A percentile compares a stretch with the other conserved stretches of the same genome.
Evolutionary conservation across 2,329 filamentous ascomycete genomes (phyloP).

Genomic region (Penicillium rolfsii): DNA sequence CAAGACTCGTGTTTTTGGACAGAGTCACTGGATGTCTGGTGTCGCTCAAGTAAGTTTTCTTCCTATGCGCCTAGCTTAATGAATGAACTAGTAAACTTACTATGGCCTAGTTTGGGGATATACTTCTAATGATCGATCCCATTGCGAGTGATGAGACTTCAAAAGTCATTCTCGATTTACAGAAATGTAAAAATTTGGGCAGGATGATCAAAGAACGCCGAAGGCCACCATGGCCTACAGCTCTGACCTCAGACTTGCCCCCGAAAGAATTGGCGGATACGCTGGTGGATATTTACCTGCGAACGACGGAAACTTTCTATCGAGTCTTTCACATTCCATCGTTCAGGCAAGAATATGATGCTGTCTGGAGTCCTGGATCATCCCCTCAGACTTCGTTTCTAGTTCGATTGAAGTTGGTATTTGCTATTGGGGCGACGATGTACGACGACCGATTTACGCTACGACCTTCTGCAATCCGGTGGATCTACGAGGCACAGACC

Average conservation of each 20-base stretch:
- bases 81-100: background rate
- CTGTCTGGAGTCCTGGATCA: constrained; percentile 48
- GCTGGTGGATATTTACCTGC: constrained; percentile 59
- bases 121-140: constrained; percentile 52
- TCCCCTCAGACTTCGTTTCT: constrained; percentile 51
- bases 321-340: constrained; percentile 61
- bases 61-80: background rate
- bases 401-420: constrained; percentile 60
- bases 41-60: constrained; percentile 31
- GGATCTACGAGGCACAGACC: constrained; percentile 61
- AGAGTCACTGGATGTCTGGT: constrained; percentile 60
- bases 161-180: constrained; percentile 42
- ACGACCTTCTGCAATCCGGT: constrained; percentile 53
- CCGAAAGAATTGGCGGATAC: constrained; percentile 48
- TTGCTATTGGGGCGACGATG: constrained; percentile 59
- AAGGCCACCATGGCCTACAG: constrained; percentile 53
- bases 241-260: constrained; percentile 51
- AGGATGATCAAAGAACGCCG: constrained; percentile 57
- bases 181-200: constrained; percentile 58
- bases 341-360: constrained; percentile 59
- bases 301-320: constrained; percentile 58
- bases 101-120: constrained; percentile 21
- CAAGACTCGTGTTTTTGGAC: constrained; percentile 61
- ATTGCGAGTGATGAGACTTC: constrained; percentile 44
- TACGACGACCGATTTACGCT: constrained; percentile 58